These are phyloP conservation scores for Friedmanniomyces simplex DNA, from an alignment of 495 filamentous ascomycete genomes.

Conservation along the genomic window DNA sequence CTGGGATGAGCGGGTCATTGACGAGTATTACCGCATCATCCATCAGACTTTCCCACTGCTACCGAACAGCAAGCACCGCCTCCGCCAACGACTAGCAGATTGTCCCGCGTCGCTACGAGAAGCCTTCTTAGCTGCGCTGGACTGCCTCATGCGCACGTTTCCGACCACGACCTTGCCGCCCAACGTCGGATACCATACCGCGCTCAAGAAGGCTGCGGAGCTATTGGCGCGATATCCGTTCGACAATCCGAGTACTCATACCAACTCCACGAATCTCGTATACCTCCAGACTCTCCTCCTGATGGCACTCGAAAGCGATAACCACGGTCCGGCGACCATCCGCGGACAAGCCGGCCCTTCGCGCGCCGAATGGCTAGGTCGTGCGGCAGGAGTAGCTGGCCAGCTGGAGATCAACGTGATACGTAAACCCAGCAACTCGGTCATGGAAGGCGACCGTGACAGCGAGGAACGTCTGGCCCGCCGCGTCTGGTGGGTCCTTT, in stretches of 20 bases:
- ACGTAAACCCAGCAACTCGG: slow-evolving; percentile 22
- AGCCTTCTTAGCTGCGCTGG: slow-evolving; percentile 61
- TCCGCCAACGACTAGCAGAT: slow-evolving; percentile 50
- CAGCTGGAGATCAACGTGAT: slow-evolving; percentile 44
- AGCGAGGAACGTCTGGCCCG: slow-evolving; percentile 60
- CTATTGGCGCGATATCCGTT: slow-evolving; percentile 46
- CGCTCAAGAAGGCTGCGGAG: slow-evolving; percentile 37
- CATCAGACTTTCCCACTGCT: slow-evolving; percentile 69
- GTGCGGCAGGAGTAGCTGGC: slow-evolving; percentile 50
- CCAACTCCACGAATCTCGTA: slow-evolving; percentile 44
- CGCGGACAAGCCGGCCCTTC: slow-evolving; percentile 25
- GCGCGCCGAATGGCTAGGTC: slow-evolving; percentile 37
- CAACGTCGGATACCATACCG: slow-evolving; percentile 17
- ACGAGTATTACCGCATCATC: slow-evolving; percentile 38
- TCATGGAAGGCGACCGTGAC: slow-evolving; percentile 46
- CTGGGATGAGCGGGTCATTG: slow-evolving; percentile 22
- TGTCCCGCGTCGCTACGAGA: slow-evolving; percentile 53
- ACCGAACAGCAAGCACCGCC: slow-evolving; percentile 51
- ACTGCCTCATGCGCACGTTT: slow-evolving; percentile 48
- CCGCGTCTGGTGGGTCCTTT: slow-evolving; percentile 64
- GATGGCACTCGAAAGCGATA: slow-evolving; percentile 49
- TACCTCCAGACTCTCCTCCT: slow-evolving; percentile 55
- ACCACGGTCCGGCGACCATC: slow-evolving; percentile 36
- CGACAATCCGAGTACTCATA: slow-evolving; percentile 35
- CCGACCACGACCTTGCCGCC: slow-evolving; percentile 35